These are phyloP conservation scores for Paramecium primaurelia DNA, from an alignment of 73 alveolate genomes.

Conservation along the genomic window DNA sequence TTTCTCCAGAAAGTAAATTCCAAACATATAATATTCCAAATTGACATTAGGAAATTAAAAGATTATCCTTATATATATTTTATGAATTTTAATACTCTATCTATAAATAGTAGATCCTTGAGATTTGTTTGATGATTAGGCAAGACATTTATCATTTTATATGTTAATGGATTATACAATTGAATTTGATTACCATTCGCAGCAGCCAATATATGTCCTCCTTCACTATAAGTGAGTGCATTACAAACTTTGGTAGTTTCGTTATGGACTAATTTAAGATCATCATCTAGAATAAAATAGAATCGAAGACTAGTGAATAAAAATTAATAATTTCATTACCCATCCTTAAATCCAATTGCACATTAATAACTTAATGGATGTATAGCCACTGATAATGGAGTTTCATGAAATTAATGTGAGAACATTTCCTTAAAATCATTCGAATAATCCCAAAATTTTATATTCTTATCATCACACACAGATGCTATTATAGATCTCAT, in stretches of 20 bases:
- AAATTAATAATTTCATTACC: not conserved
- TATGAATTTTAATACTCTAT: not conserved
- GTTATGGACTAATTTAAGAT: constrained; percentile 21
- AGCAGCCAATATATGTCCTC: constrained; percentile 59
- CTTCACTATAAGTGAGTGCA: constrained; percentile 48
- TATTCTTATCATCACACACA: constrained; percentile 51
- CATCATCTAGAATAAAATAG: constrained; percentile 51
- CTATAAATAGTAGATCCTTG: constrained; percentile 34
- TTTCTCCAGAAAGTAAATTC: constrained; percentile 27
- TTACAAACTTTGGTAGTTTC: constrained; percentile 49
- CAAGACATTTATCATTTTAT: not conserved
- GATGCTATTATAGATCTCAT: constrained; percentile 56
- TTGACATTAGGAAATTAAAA: constrained; percentile 26
- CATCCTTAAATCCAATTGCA: constrained; percentile 55
- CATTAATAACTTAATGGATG: constrained; percentile 55
- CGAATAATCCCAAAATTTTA: constrained; percentile 48
- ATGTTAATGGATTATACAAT: constrained; percentile 34
- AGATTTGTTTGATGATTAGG: constrained; percentile 37
- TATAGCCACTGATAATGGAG: constrained; percentile 54
- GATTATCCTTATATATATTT: not conserved
- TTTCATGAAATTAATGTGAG: constrained; percentile 54
- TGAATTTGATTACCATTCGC: constrained; percentile 34
- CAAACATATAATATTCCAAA: constrained; percentile 48
- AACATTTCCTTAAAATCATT: constrained; percentile 47
- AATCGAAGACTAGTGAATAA: not conserved